A percentile compares a stretch with the other conserved stretches of the same genome.
phyloP scores from a whole-genome alignment of 495 filamentous ascomycete genomes.

The Trypethelium eluteriae region DNA sequence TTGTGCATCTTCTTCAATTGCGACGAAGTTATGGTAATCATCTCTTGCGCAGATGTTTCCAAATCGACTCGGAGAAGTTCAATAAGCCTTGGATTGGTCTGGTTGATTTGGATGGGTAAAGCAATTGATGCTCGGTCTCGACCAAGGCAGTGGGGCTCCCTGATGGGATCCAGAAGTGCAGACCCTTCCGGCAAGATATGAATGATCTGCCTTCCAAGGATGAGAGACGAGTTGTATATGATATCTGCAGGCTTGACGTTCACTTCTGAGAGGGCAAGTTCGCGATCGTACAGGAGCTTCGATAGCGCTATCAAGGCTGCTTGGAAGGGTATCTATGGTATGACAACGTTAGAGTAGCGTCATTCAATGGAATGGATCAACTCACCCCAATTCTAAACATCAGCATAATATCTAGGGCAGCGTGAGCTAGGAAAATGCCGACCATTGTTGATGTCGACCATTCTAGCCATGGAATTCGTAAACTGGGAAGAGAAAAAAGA shows the following conservation, averaged over 20 bases:
- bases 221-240: conserved; percentile 81
- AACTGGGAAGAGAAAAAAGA: conserved; percentile 70
- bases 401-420: conserved; percentile 65
- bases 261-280: conserved; percentile 80
- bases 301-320: conserved; percentile 58
- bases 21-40: conserved; percentile 61
- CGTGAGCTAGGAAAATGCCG: conserved; percentile 57
- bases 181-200: conserved; percentile 97
- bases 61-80: conserved; percentile 80
- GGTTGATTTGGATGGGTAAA: conserved; percentile 87
- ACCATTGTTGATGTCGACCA: conserved; percentile 66
- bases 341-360: conserved; percentile 24
- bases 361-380: conserved; percentile 29
- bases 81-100: conserved; percentile 76
- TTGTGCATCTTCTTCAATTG: conserved; percentile 61
- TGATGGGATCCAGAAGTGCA: conserved; percentile 75
- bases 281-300: conserved; percentile 77
- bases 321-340: conserved; percentile 52
- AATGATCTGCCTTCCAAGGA: conserved; percentile 90
- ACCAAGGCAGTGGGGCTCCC: conserved; percentile 68
- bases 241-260: conserved; percentile 80
- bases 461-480: conserved; percentile 94
- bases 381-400: conserved; percentile 68
- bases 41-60: conserved; percentile 68
- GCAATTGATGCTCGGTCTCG: conserved; percentile 48